Evolutionary conservation across 2,329 filamentous ascomycete species (phyloP), one percentile per base, ranked within the genome.

Genomic region (Cordyceps farinosa): DNA sequence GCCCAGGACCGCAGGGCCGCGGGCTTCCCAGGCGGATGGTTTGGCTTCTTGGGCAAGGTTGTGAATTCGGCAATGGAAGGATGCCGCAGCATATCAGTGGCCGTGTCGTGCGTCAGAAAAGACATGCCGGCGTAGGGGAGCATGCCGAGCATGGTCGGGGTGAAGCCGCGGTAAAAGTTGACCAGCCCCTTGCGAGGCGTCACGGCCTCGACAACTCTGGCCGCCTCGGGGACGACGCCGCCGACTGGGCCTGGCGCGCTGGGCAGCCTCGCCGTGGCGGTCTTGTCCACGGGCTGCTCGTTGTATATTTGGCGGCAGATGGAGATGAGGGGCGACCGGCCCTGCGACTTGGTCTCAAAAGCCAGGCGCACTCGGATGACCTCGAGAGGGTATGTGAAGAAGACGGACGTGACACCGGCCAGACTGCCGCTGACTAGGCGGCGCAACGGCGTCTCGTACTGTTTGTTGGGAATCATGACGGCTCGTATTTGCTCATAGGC

Each of bases 81-180:
- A 62, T 84, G 82, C 22, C 93, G 91, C 69, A 99, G 83, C 53
- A 95, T 71, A 75, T 99, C 95, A 65, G 91, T 91, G 47, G 90
- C 86, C 5, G 91, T 92, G 75, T 99, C 95, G 78, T 99, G 95
- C 0, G 92, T 96, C 47, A 99, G 84, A 78, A 99, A 99, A 1
- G 92, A 97, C 71, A 96, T 89, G 70, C 95, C 95, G 1, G 95
- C 95, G 72, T 99, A 99, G 0, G 95, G 95, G 1, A 99, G 80
- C 94, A 99, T 99, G 69, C 95, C 95, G 65, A 96, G 82, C 5
- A 99, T 77, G 0, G 95, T 98, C 0, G 94, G 91, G 0, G 87
- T 86, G 75, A 99, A 99, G 56, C 95, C 95, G 55, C 95, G 87
- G 77, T 97, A 99, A 75, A 99, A 99, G 76, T 99, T 99, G 62